A percentile compares a stretch with the other conserved stretches of the same genome.
phyloP scores from a whole-genome alignment of 2,329 filamentous ascomycete genomes.

The Colletotrichum endophyticum region DNA sequence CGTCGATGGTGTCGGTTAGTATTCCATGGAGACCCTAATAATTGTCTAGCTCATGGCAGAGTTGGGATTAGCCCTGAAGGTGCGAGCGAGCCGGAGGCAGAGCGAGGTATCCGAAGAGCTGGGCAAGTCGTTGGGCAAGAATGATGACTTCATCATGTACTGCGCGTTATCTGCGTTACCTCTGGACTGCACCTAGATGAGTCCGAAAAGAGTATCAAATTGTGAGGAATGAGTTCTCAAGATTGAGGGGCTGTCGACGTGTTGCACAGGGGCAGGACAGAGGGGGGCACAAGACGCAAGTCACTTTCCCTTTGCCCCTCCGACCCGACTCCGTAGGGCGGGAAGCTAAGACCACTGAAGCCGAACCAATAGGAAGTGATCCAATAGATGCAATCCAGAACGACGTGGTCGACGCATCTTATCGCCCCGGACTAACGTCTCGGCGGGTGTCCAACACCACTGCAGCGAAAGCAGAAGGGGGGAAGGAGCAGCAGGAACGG shows the following conservation, averaged over 20 bases:
- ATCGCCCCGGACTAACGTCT: slow-evolving; percentile 4
- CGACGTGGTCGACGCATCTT: slow-evolving; percentile 1
- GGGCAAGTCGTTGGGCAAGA: background rate
- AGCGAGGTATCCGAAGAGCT: background rate
- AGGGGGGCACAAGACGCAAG: background rate
- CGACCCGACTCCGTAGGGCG: background rate
- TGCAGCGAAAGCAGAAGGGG: background rate
- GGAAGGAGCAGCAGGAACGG: background rate
- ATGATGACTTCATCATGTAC: background rate
- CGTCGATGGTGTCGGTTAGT: background rate
- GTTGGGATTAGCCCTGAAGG: background rate
- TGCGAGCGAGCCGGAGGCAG: background rate
- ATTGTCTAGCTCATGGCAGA: slow-evolving; percentile 3
- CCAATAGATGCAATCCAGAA: slow-evolving; percentile 1
- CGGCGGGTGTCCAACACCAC: background rate
- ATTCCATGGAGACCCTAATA: background rate
- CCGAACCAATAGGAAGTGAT: slow-evolving; percentile 13
- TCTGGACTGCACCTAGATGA: background rate
- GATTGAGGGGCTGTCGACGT: background rate
- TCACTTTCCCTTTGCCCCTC: background rate
- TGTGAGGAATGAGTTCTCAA: background rate
- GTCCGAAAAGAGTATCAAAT: background rate
- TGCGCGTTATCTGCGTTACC: background rate
- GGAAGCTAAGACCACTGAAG: background rate
- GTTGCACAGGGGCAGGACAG: background rate